These are phyloP conservation scores for Mycoemilia scoparia DNA, from an alignment of 192 early-diverging fungal genomes.

Conservation along the genomic window DNA sequence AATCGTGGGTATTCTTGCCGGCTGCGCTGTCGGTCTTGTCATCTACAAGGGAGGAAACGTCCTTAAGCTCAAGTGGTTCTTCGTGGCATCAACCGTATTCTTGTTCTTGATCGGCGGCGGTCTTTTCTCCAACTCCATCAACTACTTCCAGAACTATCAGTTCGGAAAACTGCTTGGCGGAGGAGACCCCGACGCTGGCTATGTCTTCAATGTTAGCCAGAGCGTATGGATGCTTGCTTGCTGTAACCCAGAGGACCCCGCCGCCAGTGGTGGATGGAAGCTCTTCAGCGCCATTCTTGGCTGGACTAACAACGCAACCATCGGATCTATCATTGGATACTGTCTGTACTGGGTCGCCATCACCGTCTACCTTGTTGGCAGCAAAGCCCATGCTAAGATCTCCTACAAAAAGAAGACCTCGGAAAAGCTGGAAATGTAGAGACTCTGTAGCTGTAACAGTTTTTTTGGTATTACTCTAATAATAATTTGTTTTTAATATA, in stretches of 20 bases:
- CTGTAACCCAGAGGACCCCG: conserved; percentile 36
- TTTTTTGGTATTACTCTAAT: too few species aligned
- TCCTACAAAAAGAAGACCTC: too few species aligned
- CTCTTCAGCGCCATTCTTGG: conserved; percentile 63
- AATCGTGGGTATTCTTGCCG: conserved; percentile 48
- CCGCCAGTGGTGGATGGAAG: conserved; percentile 34
- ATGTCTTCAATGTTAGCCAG: conserved; percentile 33
- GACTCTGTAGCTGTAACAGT: too few species aligned
- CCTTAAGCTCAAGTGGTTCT: conserved; percentile 64
- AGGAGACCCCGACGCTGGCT: conserved; percentile 39
- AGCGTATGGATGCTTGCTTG: conserved; percentile 43
- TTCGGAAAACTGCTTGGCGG: conserved; percentile 47
- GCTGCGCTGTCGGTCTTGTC: conserved; percentile 45
- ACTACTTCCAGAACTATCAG: conserved; percentile 42
- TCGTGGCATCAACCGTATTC: conserved; percentile 46
- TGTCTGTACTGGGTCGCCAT: conserved; percentile 60
- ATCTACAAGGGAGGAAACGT: conserved; percentile 53
- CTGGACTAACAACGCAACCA: conserved; percentile 56
- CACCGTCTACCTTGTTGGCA: conserved; percentile 25
- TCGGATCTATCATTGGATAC: conserved; percentile 57
- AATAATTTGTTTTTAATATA: too few species aligned
- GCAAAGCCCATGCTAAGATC: conserved; percentile 20
- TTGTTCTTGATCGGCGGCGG: conserved; percentile 71
- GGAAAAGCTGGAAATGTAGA: too few species aligned
- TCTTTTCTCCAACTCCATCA: conserved; percentile 47